A percentile compares a stretch with the other conserved stretches of the same genome.
Conservation (phyloP, 2,329 filamentous ascomycete genomes). For the Calonectria multiphialidica region DNA sequence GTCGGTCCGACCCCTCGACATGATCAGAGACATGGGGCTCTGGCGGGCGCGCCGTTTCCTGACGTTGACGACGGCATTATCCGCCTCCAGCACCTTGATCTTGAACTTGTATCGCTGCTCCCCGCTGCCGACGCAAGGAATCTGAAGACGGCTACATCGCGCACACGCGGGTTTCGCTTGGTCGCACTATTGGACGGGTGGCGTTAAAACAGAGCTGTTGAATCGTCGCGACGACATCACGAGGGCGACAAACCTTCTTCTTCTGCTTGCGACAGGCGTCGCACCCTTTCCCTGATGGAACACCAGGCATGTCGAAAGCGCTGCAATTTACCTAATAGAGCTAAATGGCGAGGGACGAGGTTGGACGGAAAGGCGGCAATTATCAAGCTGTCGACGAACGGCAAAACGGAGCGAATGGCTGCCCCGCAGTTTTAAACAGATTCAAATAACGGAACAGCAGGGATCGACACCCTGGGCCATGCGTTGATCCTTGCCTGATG, state of each 20-base stretch:
- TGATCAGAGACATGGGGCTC: background rate
- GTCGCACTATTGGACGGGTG: constrained; percentile 55
- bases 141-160: constrained; percentile 58
- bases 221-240: background rate
- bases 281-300: constrained; percentile 63
- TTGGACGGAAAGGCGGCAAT: background rate
- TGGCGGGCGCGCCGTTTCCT: background rate
- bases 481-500: constrained; percentile 14
- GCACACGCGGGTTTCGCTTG: constrained; percentile 57
- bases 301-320: constrained; percentile 60
- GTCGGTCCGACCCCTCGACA: constrained; percentile 49
- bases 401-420: constrained; percentile 13
- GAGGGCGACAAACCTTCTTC: constrained; percentile 58
- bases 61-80: background rate
- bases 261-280: constrained; percentile 64
- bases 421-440: constrained; percentile 19
- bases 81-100: constrained; percentile 43
- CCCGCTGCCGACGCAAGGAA: constrained; percentile 60
- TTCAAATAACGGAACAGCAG: background rate
- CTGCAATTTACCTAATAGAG: constrained; percentile 36
- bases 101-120: constrained; percentile 63
- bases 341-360: constrained; percentile 23
- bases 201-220: constrained; percentile 1
- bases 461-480: constrained; percentile 2
- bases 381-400: background rate